A percentile compares a stretch with the other conserved stretches of the same genome.
These are phyloP conservation scores for Adiantum capillusveneris DNA, from an alignment of 75 land plant species.

Conservation along the genomic window DNA sequence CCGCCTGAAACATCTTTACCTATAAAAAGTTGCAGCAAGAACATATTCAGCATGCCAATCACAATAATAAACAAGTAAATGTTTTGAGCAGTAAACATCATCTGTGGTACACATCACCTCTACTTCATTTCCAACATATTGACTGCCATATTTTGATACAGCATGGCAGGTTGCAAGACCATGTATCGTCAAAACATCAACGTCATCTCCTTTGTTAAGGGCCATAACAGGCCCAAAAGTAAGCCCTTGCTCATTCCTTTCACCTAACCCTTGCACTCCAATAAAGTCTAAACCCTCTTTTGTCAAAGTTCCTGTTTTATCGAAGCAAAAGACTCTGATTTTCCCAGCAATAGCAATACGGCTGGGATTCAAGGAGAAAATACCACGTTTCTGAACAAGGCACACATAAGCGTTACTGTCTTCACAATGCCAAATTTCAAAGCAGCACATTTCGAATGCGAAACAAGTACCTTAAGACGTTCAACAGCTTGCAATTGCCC, in stretches of 20 bases:
- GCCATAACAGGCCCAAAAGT: constrained; percentile 18
- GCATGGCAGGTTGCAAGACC: constrained; percentile 48
- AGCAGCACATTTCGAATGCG: too few species aligned
- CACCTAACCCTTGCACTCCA: constrained; percentile 22
- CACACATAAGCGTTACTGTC: too few species aligned
- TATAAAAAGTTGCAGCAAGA: too few species aligned
- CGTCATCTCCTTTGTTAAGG: constrained; percentile 13
- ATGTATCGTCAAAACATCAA: constrained; percentile 12
- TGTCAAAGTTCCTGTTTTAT: constrained; percentile 38
- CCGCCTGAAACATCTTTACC: constrained; percentile 36
- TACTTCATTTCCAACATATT: constrained; percentile 36
- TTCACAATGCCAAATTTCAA: too few species aligned
- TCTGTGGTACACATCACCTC: constrained; percentile 34
- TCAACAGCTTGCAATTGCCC: constrained; percentile 37
- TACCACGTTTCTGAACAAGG: constrained; percentile 22
- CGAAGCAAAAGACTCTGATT: constrained; percentile 33
- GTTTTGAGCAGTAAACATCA: too few species aligned
- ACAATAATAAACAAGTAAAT: too few species aligned
- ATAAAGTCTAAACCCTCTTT: constrained; percentile 40
- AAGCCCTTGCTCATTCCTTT: not conserved
- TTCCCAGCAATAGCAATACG: constrained; percentile 42
- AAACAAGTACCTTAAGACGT: constrained; percentile 33
- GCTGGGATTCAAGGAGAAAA: constrained; percentile 35
- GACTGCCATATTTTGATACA: constrained; percentile 27
- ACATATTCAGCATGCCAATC: too few species aligned